Evolutionary conservation across 164 flowering plant species (phyloP), one percentile per base, ranked within the genome.

Genomic region (Vitis vinifera): DNA sequence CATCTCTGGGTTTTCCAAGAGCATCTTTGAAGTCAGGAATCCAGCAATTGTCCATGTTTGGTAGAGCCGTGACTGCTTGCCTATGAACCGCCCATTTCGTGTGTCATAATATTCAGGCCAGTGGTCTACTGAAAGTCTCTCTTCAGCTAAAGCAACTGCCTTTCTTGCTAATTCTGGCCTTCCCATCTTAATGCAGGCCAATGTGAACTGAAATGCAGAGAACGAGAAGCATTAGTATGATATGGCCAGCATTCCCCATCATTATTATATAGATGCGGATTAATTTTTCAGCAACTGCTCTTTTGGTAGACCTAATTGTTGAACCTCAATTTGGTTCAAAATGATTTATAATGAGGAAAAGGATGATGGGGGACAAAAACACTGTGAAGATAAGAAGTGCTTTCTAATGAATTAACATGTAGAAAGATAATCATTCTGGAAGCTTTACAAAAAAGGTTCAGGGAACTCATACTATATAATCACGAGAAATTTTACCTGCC

Each of bases 41-140:
- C 97, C 94, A 3, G 97, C 91, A 48, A 89, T 82, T 15, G 94
- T 91, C 97, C 97, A 93, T 69, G 94, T 91, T 68, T 91, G 98
- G 72, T 67, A 73, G 27, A 87, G 84, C 30, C 92, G 77, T 3
- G 94, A 65, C 69, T 88, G 90, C 76, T 87, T 89, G 16, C 94
- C 91, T 51, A 87, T 81, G 58, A 89, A 87, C 72, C 82, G 86
- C 62, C 90, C 94, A 63, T 74, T 82, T 31, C 82, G 79, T 1
- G 88, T 87, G 68, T 89, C 94, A 55, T 89, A 89, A 62, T 89
- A 89, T 66, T 89, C 94, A 16, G 91, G 94, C 94, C 94, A 89
- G 51, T 72, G 70, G 73, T 89, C 93, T 44, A 55, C 70, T 10
- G 72, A 12, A 29, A 89, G 84, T 80, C 88, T 83, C 79, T 82